These are phyloP conservation scores for Salix viminalis DNA, from an alignment of 345 rosid genomes.

Conservation along the genomic window DNA sequence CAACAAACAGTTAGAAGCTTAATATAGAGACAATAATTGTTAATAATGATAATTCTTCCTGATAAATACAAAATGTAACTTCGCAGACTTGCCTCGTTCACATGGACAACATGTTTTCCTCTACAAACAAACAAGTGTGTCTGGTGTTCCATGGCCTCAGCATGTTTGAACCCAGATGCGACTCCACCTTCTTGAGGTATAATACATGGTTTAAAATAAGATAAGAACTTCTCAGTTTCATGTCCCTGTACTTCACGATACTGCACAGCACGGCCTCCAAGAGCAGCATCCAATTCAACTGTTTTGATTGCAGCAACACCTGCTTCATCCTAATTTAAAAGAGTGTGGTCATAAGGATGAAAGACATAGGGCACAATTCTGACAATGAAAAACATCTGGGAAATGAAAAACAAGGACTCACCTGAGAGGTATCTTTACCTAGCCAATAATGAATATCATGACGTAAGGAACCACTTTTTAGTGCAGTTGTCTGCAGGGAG, in stretches of 20 bases:
- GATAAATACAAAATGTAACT: too few relatives aligned
- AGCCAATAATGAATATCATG: conserved; percentile 93
- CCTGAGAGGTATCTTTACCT: conserved; percentile 88
- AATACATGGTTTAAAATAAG: conserved; percentile 95
- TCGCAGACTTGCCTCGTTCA: conserved; percentile 73
- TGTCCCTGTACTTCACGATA: conserved; percentile 97
- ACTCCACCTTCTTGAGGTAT: conserved; percentile 69
- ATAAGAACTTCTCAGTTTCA: conserved; percentile 88
- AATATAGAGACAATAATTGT: not conserved
- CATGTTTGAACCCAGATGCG: conserved; percentile 80
- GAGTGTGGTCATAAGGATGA: conserved; percentile 18
- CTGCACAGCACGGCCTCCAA: conserved; percentile 99
- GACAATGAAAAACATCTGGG: not conserved
- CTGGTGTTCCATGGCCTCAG: conserved; percentile 67
- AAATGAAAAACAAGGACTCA: conserved; percentile 18
- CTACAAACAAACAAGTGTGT: conserved; percentile 78
- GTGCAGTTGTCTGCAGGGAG: conserved; percentile 62
- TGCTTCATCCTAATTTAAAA: conserved; percentile 78
- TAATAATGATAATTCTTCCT: too few relatives aligned
- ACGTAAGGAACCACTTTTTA: conserved; percentile 68
- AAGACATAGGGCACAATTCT: conserved; percentile 3
- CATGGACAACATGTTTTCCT: conserved; percentile 92
- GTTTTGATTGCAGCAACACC: conserved; percentile 88
- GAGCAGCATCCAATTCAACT: conserved; percentile 95
- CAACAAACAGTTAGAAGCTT: not conserved